Conservation (phyloP, 2,329 filamentous ascomycete genomes). For the Cladosporium sp. region DNA sequence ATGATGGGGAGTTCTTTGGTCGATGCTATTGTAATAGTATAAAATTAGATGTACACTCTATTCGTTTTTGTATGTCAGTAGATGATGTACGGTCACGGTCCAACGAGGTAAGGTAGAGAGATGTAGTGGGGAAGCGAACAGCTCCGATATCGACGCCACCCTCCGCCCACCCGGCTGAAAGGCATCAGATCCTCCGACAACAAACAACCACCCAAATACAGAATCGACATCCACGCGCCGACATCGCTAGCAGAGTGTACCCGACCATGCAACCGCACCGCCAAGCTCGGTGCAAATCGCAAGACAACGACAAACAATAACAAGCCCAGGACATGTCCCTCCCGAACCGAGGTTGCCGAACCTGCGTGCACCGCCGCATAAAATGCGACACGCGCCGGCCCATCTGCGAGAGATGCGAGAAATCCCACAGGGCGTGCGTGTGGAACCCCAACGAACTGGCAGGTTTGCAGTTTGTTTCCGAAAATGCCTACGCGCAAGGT, state of each 20-base stretch:
- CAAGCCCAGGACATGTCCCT: not conserved
- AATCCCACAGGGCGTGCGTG: conserved; percentile 19
- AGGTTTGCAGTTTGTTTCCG: conserved; percentile 18
- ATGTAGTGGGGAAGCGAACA: too few relatives aligned
- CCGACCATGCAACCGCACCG: not conserved
- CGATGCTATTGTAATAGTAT: too few relatives aligned
- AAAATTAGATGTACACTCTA: too few relatives aligned
- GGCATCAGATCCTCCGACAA: too few relatives aligned
- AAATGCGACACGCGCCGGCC: conserved; percentile 20
- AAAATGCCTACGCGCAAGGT: conserved; percentile 24
- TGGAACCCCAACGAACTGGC: conserved; percentile 20
- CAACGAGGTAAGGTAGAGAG: too few relatives aligned
- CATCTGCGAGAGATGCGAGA: conserved; percentile 17
- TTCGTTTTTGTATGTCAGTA: too few relatives aligned
- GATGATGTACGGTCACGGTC: too few relatives aligned
- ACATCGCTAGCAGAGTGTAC: too few relatives aligned
- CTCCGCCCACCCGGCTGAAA: too few relatives aligned
- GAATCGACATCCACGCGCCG: too few relatives aligned
- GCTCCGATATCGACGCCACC: too few relatives aligned
- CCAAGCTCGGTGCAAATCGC: not conserved
- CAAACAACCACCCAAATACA: too few relatives aligned
- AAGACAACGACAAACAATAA: not conserved
- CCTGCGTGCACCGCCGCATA: conserved; percentile 12
- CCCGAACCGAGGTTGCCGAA: conserved; percentile 8
- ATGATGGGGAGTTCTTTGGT: not conserved